Conservation (phyloP, 2,329 filamentous ascomycete genomes). For the Botrytis hyacinthi region DNA sequence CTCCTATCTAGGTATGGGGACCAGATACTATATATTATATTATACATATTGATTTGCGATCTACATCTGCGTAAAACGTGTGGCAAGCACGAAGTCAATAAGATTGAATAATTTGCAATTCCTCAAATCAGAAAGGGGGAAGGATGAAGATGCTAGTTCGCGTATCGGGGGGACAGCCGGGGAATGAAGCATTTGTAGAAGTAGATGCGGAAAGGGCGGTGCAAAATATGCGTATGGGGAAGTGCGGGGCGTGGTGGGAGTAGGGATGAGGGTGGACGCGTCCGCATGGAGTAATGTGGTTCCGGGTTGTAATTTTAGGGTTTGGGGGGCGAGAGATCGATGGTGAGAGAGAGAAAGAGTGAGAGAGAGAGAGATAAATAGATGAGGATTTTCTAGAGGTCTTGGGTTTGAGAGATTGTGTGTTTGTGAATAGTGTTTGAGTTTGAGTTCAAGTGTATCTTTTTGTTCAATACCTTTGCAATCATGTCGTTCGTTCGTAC, state of each 20-base stretch:
- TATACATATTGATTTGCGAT: too few relatives aligned
- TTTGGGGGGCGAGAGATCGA: neutral
- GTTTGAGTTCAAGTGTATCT: neutral
- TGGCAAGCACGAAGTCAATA: neutral
- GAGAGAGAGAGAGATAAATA: neutral
- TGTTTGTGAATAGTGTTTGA: neutral
- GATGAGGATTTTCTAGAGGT: neutral
- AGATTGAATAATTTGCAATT: neutral
- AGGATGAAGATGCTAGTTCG: neutral
- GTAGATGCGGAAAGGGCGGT: neutral
- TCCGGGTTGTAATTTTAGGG: neutral
- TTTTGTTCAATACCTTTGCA: neutral
- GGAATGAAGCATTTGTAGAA: neutral
- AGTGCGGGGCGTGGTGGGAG: neutral
- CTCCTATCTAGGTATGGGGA: neutral
- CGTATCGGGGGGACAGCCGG: neutral
- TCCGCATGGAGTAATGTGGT: neutral
- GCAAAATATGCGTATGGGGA: neutral
- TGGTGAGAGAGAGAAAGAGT: neutral
- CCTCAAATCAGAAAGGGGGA: neutral
- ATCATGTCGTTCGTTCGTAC: neutral
- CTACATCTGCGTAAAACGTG: too few relatives aligned
- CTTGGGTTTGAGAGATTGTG: neutral
- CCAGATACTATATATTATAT: neutral
- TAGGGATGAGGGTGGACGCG: neutral